Evolutionary conservation across 1,139 yeast genomes (phyloP), one percentile per base, ranked within the genome.

Genomic region (Candida gigantensis): DNA sequence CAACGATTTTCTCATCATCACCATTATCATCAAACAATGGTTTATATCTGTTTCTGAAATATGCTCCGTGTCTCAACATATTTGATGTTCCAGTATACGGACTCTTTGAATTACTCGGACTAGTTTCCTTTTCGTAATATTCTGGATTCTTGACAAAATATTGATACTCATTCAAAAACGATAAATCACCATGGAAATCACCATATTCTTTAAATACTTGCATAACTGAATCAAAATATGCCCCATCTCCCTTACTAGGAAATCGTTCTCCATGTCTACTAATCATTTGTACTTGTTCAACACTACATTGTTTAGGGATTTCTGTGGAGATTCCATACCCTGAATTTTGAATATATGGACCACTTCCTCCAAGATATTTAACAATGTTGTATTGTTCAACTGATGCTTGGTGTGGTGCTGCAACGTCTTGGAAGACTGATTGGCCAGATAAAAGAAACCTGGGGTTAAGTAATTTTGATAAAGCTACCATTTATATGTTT

Each of bases 201-300:
- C 52, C 50, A 44, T 57, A 55, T 8, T 43, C 35, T 30, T 49
- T 32, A 32, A 62, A 50, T 32, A 51, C 55, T 10, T 50, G 30
- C 42, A 51, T 39, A 16, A 60, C 42, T 8, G 47, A 44, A 26
- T 55, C 44, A 30, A 43, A 50, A 9, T 30, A 35, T 24, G 41
- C 39, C n/a, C 71, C 73, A 18, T 57, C 55, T 15, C 53, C 48
- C 16, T 51, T 52, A 4, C 68, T 58, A 10, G 88, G 89, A 54
- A 67, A 84, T 49, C 92, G 64, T 51, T 82, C 89, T 6, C 90
- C 92, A 50, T 84, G 92, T 52, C 94, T 73, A 41, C 74, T 68
- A 34, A 79, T 60, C 44, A 79, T 57, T 44, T 79, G 81, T 9
- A 81, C 85, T 53, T 81, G 89, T 43, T 79, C 81, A 32, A 83